These are phyloP conservation scores for Arabis hirsuta DNA, from an alignment of 345 rosid species.

Conservation along the genomic window DNA sequence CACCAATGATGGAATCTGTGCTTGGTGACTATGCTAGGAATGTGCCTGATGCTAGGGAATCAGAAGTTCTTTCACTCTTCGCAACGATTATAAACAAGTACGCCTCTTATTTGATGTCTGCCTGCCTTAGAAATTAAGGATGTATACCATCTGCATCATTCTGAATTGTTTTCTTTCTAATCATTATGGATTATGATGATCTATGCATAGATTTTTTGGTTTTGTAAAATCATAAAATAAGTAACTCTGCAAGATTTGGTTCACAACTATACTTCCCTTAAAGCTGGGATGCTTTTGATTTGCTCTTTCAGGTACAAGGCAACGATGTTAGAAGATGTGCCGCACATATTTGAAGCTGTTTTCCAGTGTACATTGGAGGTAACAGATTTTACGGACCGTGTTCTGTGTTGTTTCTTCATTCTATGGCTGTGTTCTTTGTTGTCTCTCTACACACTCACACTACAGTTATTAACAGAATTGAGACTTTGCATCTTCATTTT, in stretches of 20 bases:
- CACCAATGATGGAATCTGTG: slow-evolving; percentile 98
- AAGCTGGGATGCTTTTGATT: slow-evolving; percentile 28
- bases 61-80: slow-evolving; percentile 96
- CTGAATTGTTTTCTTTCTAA: not conserved
- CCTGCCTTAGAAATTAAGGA: slow-evolving; percentile 2
- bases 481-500: slow-evolving; percentile 8
- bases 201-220: slow-evolving; percentile 35
- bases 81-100: slow-evolving; percentile 99
- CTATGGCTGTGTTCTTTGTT: not conserved
- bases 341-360: slow-evolving; percentile 97
- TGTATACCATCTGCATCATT: slow-evolving; percentile 21
- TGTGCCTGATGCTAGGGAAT: slow-evolving; percentile 99
- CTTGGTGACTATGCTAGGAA: slow-evolving; percentile 98
- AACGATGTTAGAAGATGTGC: slow-evolving; percentile 95
- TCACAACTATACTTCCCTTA: slow-evolving; percentile 13
- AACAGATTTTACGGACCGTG: slow-evolving; percentile 13
- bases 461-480: not conserved
- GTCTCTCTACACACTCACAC: not conserved
- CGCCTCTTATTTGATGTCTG: slow-evolving; percentile 25
- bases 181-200: slow-evolving; percentile 2
- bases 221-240: slow-evolving; percentile 38
- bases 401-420: not conserved
- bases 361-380: slow-evolving; percentile 99
- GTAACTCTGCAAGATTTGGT: slow-evolving; percentile 45
- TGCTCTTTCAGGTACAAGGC: slow-evolving; percentile 73